Conservation (phyloP, 176 grass and related monocot genomes). For the Carex kokanica region DNA sequence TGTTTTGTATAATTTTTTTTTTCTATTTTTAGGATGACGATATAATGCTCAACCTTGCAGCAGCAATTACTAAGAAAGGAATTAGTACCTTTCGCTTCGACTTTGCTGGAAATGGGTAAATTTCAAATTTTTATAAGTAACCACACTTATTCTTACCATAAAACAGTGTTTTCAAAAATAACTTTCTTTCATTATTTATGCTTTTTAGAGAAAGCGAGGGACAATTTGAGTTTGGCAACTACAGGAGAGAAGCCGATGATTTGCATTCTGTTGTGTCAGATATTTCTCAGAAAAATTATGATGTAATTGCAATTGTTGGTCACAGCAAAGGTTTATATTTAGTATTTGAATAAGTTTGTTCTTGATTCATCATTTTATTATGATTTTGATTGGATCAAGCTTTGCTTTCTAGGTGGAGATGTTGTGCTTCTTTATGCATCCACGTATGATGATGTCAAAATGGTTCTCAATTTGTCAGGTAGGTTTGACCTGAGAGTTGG, state of each 20-base stretch:
- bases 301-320: slow-evolving; percentile 56
- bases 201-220: slow-evolving; percentile 71
- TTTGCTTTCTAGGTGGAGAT: slow-evolving; percentile 58
- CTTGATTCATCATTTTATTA: neutral
- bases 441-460: slow-evolving; percentile 58
- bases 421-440: slow-evolving; percentile 89
- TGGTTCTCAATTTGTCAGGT: slow-evolving; percentile 74
- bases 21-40: slow-evolving; percentile 41
- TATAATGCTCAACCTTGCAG: slow-evolving; percentile 53
- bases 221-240: slow-evolving; percentile 67
- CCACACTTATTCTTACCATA: neutral
- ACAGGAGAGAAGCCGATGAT: slow-evolving; percentile 60
- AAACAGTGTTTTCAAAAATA: neutral
- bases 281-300: slow-evolving; percentile 51
- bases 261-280: slow-evolving; percentile 48
- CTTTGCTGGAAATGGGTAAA: slow-evolving; percentile 95
- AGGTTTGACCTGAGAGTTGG: slow-evolving; percentile 75
- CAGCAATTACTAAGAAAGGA: slow-evolving; percentile 51
- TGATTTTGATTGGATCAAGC: slow-evolving; percentile 13
- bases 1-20: neutral
- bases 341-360: neutral
- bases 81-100: slow-evolving; percentile 70
- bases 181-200: slow-evolving; percentile 16
- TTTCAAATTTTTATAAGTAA: neutral
- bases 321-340: slow-evolving; percentile 72